These are phyloP conservation scores for Tolypocladium ovalisporum DNA, from an alignment of 2,329 filamentous ascomycete genomes.

Conservation along the genomic window DNA sequence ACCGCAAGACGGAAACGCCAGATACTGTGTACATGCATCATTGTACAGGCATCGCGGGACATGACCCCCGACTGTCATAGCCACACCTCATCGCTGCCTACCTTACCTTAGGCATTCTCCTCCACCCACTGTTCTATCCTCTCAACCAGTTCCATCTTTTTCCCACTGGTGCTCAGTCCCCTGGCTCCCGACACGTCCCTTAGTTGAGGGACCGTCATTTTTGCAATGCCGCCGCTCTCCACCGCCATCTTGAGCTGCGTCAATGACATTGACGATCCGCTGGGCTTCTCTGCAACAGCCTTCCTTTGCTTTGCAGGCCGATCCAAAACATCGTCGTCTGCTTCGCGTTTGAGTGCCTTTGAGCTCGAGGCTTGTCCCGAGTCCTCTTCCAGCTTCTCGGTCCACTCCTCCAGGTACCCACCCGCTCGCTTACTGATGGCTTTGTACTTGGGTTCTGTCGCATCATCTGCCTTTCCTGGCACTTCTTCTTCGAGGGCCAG, in stretches of 20 bases:
- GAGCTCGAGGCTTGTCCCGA: slow-evolving; percentile 22
- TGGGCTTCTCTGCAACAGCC: slow-evolving; percentile 19
- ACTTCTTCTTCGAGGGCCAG: slow-evolving; percentile 87
- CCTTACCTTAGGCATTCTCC: slow-evolving; percentile 23
- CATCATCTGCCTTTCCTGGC: slow-evolving; percentile 62
- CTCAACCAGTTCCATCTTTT: slow-evolving; percentile 44
- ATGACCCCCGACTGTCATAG: neutral
- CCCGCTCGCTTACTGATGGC: slow-evolving; percentile 87
- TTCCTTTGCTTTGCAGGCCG: slow-evolving; percentile 36
- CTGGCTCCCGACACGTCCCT: slow-evolving; percentile 36
- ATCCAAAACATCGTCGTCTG: slow-evolving; percentile 29
- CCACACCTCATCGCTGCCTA: neutral
- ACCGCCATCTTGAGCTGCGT: slow-evolving; percentile 34
- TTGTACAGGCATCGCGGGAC: neutral
- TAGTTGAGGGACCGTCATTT: slow-evolving; percentile 43
- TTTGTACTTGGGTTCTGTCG: slow-evolving; percentile 71
- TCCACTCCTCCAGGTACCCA: slow-evolving; percentile 68
- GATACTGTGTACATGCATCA: neutral
- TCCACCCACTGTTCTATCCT: slow-evolving; percentile 47
- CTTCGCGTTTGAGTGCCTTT: slow-evolving; percentile 40
- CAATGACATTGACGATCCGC: slow-evolving; percentile 26
- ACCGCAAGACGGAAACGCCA: neutral
- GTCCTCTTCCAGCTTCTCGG: slow-evolving; percentile 53
- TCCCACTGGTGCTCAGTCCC: slow-evolving; percentile 36
- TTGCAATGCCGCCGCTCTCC: slow-evolving; percentile 34